Base-by-base conservation (phyloP, 2,329 filamentous ascomycete species). In the Colletotrichum aenigma region DNA sequence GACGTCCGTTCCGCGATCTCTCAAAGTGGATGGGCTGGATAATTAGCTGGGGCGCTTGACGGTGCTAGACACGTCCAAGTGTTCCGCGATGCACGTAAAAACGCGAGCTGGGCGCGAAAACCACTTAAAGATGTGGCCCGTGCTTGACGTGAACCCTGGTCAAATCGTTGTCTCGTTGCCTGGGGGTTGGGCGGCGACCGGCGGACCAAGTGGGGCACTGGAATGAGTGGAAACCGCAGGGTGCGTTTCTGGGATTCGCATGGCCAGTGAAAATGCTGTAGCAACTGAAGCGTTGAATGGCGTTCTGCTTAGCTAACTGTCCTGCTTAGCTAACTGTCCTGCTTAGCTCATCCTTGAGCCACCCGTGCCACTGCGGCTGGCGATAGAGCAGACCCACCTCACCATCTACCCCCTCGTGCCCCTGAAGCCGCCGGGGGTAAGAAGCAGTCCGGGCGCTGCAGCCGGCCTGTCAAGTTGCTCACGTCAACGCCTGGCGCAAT, bases 1-100 rank as follows among this genome's bases (percentile, higher is more conserved):
- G 36, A 34, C 30, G 34, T 58, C 32, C 60, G 56, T 58, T 62
- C 66, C 43, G 18, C 70, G 65, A 67, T 62, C 16, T 43, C 43
- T 43, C 43, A 58, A 60, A 58, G 65, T 76, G 70, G 70, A 69
- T 30, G 30, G 24, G 34, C 55, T 32, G 60, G 61, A 69, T 67
- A 75, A 76, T 75, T 76, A 71, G 74, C 71, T 71, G 61, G 66
- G 66, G 74, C 43, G 58, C 58, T 76, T 61, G 28, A 60, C 56
- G 68, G 18, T 70, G 71, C 70, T 78, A 66, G 76, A 76, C 76
- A 74, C 73, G 76, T 67, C 70, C 71, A 70, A 76, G 74, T 70
- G 70, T 74, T 67, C 70, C 74, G 68, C 70, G 78, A 70, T 76
- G 58, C 77, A 78, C 78, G 78, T 78, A 75, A 75, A 74, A 75